phyloP scores from a whole-genome alignment of 805 yeast genomes.

The Wickerhamomyces hampshirensis region DNA sequence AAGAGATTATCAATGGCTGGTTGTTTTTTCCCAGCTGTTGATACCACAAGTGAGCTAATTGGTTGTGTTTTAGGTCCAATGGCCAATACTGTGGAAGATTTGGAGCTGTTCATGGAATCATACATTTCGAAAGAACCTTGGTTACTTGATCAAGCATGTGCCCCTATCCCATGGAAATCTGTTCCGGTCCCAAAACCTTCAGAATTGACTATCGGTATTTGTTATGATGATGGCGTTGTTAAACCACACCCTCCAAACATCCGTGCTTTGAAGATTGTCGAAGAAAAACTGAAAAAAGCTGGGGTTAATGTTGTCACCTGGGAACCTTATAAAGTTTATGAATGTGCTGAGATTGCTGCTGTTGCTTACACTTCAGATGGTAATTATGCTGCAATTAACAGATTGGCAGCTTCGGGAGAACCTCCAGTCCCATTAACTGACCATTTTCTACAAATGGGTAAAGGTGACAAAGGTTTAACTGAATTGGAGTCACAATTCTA shows the following conservation, averaged over 20 bases:
- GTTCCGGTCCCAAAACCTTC: conserved; percentile 31
- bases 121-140: conserved; percentile 50
- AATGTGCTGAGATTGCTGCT: conserved; percentile 55
- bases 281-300: conserved; percentile 48
- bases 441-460: conserved; percentile 54
- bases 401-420: conserved; percentile 60
- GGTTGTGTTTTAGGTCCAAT: conserved; percentile 68
- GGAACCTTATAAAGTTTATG: conserved; percentile 51
- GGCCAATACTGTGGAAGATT: conserved; percentile 55
- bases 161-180: conserved; percentile 36
- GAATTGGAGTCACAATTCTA: conserved; percentile 52
- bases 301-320: conserved; percentile 54
- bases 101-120: conserved; percentile 59
- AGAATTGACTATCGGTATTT: conserved; percentile 52
- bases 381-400: conserved; percentile 47
- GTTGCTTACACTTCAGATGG: conserved; percentile 63
- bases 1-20: conserved; percentile 41
- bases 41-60: conserved; percentile 43
- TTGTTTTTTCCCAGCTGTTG: conserved; percentile 9
- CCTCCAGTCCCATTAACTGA: conserved; percentile 63
- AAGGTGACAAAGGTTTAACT: conserved; percentile 44
- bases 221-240: conserved; percentile 59
- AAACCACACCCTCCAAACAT: conserved; percentile 63
- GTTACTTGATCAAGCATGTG: conserved; percentile 26
- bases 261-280: conserved; percentile 51